Evolutionary conservation across 441 rosid species (phyloP).

Genomic region (Syzygium malaccense): DNA sequence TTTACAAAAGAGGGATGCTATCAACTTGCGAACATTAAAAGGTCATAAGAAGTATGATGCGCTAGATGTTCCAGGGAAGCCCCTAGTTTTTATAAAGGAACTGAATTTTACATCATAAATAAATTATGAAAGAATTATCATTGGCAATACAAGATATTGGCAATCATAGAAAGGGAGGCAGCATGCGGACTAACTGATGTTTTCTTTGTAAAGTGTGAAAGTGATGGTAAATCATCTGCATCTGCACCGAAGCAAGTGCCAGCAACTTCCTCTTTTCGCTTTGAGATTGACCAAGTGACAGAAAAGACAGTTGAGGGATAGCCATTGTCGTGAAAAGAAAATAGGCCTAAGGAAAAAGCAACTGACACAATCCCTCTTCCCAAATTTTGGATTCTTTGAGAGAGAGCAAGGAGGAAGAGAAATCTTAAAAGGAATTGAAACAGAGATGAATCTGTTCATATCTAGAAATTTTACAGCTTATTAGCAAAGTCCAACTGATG

Average conservation of each 20-base stretch:
- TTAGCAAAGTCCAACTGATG: background rate
- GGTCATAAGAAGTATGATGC: background rate
- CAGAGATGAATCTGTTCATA: background rate
- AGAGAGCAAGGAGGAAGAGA: background rate
- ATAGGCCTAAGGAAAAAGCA: background rate
- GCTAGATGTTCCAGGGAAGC: background rate
- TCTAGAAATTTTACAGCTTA: background rate
- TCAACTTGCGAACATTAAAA: background rate
- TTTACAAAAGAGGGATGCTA: background rate
- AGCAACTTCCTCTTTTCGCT: background rate
- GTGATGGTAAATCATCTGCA: background rate
- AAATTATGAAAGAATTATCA: background rate
- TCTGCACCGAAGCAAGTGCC: background rate
- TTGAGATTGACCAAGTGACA: background rate
- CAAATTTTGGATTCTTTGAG: background rate
- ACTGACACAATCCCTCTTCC: background rate
- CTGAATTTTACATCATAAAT: background rate
- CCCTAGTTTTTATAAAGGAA: background rate
- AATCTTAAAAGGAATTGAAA: background rate
- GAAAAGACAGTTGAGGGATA: background rate
- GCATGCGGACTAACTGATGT: background rate
- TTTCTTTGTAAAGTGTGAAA: background rate
- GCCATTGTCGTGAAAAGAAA: background rate
- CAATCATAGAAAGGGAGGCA: background rate
- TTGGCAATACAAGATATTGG: background rate